Base-by-base conservation (phyloP, 345 rosid species). In the Populus simonii region DNA sequence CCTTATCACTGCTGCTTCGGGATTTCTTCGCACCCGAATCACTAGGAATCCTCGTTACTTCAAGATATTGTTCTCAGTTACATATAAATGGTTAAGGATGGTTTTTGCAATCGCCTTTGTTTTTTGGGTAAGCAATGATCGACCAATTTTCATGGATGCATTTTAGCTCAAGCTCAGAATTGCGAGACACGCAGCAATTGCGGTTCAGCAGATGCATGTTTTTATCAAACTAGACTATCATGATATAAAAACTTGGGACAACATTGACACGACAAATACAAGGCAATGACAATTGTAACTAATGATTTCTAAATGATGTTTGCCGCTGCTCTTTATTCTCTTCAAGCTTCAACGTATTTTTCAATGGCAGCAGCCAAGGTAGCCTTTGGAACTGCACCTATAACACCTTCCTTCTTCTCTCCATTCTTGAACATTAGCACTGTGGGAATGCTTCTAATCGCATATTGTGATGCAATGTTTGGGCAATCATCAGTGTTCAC, bases 401-500 rank as follows among this genome's bases (percentile, higher is more conserved):
- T 87, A 16, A 89, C 84, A 43, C 89, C 83, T 78, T 84, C 93
- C 76, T 90, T 86, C 89, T 81, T 89, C 83, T 88, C 89, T 35
- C 93, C 93, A 27, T 83, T 73, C 83, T 86, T 86, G 85, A 88
- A 86, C 79, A 89, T 84, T 55, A 89, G 86, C 72, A 88, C 84
- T 2, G 91, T 89, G 4, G 93, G 93, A 63, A 89, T 86, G 89
- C 93, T 89, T 76, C 89, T 78, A 53, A 89, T 88, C 23, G 91
- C 91, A 17, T 83, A 89, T 66, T 82, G 18, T 2, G 88, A 82
- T 5, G 93, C 90, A 17, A 86, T 87, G 73, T 80, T 80, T 29
- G 91, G 90, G 79, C 86, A 76, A 63, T 89, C 93, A 55, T 89
- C 92, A 0, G 93, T 89, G 88, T 89, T 89, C 73, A 89, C 78